A percentile compares a stretch with the other conserved stretches of the same genome.
These are phyloP conservation scores for Eutrema salsugineum DNA, from an alignment of 441 rosid species.

Conservation along the genomic window DNA sequence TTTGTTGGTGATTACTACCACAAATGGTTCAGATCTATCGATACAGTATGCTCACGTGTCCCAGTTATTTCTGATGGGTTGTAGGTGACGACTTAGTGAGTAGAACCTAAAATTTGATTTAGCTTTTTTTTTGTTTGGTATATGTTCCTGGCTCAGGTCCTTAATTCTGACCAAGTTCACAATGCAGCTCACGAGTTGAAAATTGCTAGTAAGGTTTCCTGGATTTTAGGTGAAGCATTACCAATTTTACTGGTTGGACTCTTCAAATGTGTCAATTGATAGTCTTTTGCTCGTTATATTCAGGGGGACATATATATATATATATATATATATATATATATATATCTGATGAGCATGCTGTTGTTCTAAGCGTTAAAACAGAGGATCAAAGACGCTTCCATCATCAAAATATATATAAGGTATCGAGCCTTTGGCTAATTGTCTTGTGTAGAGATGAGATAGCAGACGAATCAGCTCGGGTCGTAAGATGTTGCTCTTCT, in stretches of 20 bases:
- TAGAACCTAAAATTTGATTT: neutral
- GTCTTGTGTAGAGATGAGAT: too few relatives aligned
- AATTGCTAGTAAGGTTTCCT: constrained; percentile 67
- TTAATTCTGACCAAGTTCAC: constrained; percentile 66
- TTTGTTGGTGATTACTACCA: too few relatives aligned
- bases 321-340: too few relatives aligned
- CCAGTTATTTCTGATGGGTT: too few relatives aligned
- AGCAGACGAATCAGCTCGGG: constrained; percentile 64
- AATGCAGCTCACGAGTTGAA: constrained; percentile 61
- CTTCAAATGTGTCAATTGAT: too few relatives aligned
- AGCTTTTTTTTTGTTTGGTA: neutral
- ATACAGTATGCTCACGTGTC: too few relatives aligned
- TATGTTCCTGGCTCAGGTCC: constrained; percentile 42
- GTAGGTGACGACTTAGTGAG: too few relatives aligned
- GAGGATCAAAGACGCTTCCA: constrained; percentile 93
- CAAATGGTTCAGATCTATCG: neutral
- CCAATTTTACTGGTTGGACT: too few relatives aligned
- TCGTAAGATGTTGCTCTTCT: constrained; percentile 66
- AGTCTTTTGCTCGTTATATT: neutral
- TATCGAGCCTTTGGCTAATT: too few relatives aligned
- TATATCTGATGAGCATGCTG: constrained; percentile 91
- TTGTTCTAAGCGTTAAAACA: constrained; percentile 73
- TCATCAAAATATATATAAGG: too few relatives aligned
- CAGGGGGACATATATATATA: constrained; percentile 76
- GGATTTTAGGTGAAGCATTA: too few relatives aligned